A percentile compares a stretch with the other conserved stretches of the same genome.
Conservation (phyloP, 2,329 filamentous ascomycete genomes). For the Fusarium circinatum region DNA sequence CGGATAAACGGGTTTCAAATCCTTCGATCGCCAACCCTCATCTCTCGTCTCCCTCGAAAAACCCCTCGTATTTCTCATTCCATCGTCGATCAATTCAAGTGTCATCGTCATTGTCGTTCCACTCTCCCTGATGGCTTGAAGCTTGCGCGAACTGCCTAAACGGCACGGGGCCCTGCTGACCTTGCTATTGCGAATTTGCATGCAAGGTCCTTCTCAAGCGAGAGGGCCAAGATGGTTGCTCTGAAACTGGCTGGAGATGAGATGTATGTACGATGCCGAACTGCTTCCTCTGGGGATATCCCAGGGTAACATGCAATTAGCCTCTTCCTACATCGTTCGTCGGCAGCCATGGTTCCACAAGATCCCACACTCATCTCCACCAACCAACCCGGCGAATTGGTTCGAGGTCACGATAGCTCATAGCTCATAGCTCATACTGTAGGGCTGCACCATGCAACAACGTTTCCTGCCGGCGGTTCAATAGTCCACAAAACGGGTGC, state of each 20-base stretch:
- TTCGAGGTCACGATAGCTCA: constrained; percentile 29
- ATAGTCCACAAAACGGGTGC: constrained; percentile 15
- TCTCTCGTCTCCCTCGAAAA: constrained; percentile 7
- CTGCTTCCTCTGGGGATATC: background rate
- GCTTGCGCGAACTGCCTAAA: background rate
- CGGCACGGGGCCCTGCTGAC: background rate
- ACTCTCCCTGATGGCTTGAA: constrained; percentile 33
- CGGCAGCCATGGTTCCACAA: constrained; percentile 30
- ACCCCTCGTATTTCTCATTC: constrained; percentile 21
- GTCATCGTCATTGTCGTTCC: constrained; percentile 30
- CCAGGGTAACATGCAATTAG: constrained; percentile 24
- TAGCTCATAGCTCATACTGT: constrained; percentile 29
- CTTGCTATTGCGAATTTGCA: background rate
- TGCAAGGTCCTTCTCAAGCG: background rate
- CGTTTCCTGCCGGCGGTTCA: constrained; percentile 4
- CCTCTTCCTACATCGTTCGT: constrained; percentile 21
- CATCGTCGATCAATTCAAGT: constrained; percentile 24
- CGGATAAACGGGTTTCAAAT: constrained; percentile 24
- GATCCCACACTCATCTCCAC: constrained; percentile 39
- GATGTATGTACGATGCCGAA: background rate
- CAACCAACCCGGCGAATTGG: constrained; percentile 34
- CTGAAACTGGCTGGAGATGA: background rate
- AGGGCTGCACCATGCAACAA: constrained; percentile 36
- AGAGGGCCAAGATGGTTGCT: background rate
- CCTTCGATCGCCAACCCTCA: constrained; percentile 7